Conservation (phyloP, 1,139 yeast genomes). For the Lipomyces yarrowii region DNA sequence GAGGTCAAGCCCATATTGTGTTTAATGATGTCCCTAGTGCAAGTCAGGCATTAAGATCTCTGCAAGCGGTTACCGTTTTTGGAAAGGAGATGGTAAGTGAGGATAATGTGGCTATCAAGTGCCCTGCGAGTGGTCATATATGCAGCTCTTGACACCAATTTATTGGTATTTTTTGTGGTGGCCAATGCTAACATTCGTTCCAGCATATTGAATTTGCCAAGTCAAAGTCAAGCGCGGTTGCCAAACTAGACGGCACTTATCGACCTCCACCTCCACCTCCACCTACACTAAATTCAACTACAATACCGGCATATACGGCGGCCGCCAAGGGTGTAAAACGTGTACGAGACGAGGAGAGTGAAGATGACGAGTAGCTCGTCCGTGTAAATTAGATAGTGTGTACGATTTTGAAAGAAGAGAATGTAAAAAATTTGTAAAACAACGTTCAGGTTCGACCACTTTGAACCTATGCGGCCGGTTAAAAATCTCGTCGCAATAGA, state of each 20-base stretch:
- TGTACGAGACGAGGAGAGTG: constrained; percentile 27
- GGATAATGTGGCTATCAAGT: neutral
- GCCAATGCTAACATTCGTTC: neutral
- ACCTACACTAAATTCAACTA: neutral
- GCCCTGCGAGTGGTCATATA: neutral
- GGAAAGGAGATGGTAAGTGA: constrained; percentile 53
- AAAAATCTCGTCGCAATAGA: neutral
- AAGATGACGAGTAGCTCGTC: constrained; percentile 11
- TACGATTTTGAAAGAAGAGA: neutral
- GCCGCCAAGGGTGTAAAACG: constrained; percentile 28
- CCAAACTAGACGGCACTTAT: constrained; percentile 41
- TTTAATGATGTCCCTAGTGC: constrained; percentile 57
- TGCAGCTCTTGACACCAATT: neutral
- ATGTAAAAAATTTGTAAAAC: neutral
- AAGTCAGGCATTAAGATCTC: constrained; percentile 52
- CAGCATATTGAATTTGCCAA: constrained; percentile 51
- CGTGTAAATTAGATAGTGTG: neutral
- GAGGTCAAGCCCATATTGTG: constrained; percentile 80
- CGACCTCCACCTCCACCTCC: constrained; percentile 32
- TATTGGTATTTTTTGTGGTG: neutral
- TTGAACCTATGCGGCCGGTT: neutral
- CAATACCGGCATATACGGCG: constrained; percentile 7
- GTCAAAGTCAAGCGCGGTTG: constrained; percentile 40
- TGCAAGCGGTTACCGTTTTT: constrained; percentile 56
- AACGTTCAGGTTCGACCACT: neutral